Evolutionary conservation across 352 stramenopile genomes (phyloP).

Genomic region (Phytophthora chlamydospora): DNA sequence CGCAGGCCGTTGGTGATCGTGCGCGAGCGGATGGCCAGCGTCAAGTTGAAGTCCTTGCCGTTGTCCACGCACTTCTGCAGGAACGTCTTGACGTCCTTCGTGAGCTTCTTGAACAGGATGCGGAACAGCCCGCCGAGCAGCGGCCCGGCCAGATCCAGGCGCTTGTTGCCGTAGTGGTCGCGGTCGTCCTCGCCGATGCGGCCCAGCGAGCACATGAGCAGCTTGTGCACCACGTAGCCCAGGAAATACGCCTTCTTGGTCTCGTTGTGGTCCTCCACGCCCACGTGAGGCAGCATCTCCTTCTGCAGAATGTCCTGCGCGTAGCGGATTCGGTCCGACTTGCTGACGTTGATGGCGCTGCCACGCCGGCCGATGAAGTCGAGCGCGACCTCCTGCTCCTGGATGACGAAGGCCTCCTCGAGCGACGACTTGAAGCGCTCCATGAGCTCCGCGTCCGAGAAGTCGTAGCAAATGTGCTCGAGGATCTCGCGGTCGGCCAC

Average conservation of each 20-base stretch:
- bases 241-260: conserved; percentile 98
- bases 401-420: conserved; percentile 99
- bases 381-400: conserved; percentile 97
- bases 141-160: conserved; percentile 98
- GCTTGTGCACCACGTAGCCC: conserved; percentile 99
- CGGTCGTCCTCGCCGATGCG: conserved; percentile 98
- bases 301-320: conserved; percentile 99
- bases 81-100: conserved; percentile 97
- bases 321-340: conserved; percentile 98
- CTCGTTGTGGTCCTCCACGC: conserved; percentile 97
- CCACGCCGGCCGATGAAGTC: conserved; percentile 99
- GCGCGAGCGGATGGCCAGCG: conserved; percentile 96
- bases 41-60: conserved; percentile 97
- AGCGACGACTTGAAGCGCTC: conserved; percentile 98
- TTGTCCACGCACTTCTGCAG: conserved; percentile 93
- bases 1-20: conserved; percentile 98
- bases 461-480: conserved; percentile 99
- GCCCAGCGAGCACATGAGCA: conserved; percentile 98
- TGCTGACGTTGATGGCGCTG: conserved; percentile 95
- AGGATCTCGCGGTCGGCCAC: conserved; percentile 98
- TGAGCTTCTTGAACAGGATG: conserved; percentile 98
- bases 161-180: conserved; percentile 99
- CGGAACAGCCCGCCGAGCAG: conserved; percentile 98
- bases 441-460: conserved; percentile 99
- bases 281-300: conserved; percentile 99